Base-by-base conservation (phyloP, 2,329 filamentous ascomycete species). In the Cladosporium velox region DNA sequence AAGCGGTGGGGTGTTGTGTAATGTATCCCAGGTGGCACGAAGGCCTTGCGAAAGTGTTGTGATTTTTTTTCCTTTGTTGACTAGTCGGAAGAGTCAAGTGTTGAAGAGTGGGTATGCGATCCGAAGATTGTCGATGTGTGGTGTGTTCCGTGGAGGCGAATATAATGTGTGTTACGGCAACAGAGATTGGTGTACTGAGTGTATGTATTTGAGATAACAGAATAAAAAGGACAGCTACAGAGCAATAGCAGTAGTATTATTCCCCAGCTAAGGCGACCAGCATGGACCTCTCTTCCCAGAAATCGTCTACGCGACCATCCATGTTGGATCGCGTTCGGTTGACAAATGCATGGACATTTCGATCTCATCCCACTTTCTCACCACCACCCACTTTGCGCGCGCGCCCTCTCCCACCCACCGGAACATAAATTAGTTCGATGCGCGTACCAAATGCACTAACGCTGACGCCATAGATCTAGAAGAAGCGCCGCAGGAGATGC, bases 401-500 rank as follows among this genome's bases (percentile, higher is more conserved):
- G 24, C 24, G 24, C 41, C 12, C 41, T 21, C 41, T 47, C 41
- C 58, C 58, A 26, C 58, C 58, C 58, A 60, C 58, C 58, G 58
- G 58, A 44, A 41, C 8, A 49, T 58, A 58, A 58, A 58, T 61
- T 14, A 41, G 21, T 61, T 62, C 59, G 59, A 62, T 62, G 59
- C 47, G 47, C 44, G 59, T 21, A 21, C 30, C 47, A 24, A 62
- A 62, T 62, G 24, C 59, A 62, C 59, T 62, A 62, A 61, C 32
- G 59, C 47, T 62, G 59, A 62, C 59, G 59, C 59, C 59, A 62
- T 62, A 54, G 59, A 62, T 62, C 59, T 62, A 54, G 59, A 58
- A 24, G 55, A 58, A 58, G 52, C 55, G 32, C 14, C 41, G 32
- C 55, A 41, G 55, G 55, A 14, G 34, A 24, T 21, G 18, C 30